Percentiles rank a stretch among this genome's conserved stretches.
phyloP scores from a whole-genome alignment of 495 filamentous ascomycete species.

The Penicillium canescens region DNA sequence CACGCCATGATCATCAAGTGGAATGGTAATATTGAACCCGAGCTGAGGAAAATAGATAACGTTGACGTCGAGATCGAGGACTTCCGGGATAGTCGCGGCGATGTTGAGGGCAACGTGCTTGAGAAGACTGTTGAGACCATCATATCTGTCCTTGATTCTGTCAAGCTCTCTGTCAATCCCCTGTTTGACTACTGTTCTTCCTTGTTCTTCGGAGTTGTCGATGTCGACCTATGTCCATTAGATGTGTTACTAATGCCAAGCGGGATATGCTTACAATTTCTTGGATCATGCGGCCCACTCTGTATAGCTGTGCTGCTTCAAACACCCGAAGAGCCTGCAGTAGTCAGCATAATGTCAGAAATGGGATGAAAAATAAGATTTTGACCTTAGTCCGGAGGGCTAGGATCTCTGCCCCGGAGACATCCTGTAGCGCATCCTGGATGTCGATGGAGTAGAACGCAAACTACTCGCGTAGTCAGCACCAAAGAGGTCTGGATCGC shows the following conservation, averaged over 20 bases:
- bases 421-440: constrained; percentile 60
- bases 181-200: constrained; percentile 69
- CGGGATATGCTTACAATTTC: constrained; percentile 48
- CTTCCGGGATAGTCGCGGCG: constrained; percentile 59
- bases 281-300: constrained; percentile 68
- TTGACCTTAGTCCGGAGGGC: constrained; percentile 60
- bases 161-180: constrained; percentile 80
- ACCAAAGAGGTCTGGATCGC: constrained; percentile 4
- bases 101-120: constrained; percentile 64
- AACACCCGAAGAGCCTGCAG: constrained; percentile 41
- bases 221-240: constrained; percentile 68
- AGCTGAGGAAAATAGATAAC: constrained; percentile 88
- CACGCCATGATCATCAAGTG: constrained; percentile 58
- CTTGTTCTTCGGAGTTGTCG: constrained; percentile 70
- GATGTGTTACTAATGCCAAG: background rate
- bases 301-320: constrained; percentile 54
- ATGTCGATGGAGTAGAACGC: constrained; percentile 68
- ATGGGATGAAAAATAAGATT: background rate
- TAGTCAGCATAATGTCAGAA: constrained; percentile 8
- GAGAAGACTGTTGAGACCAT: constrained; percentile 73
- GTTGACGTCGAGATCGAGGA: constrained; percentile 64
- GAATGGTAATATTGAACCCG: constrained; percentile 82
- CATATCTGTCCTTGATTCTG: constrained; percentile 71
- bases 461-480: constrained; percentile 50
- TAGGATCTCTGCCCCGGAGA: constrained; percentile 56